phyloP scores from a whole-genome alignment of 202 grass and related monocot genomes.

The Eragrostis tef region DNA sequence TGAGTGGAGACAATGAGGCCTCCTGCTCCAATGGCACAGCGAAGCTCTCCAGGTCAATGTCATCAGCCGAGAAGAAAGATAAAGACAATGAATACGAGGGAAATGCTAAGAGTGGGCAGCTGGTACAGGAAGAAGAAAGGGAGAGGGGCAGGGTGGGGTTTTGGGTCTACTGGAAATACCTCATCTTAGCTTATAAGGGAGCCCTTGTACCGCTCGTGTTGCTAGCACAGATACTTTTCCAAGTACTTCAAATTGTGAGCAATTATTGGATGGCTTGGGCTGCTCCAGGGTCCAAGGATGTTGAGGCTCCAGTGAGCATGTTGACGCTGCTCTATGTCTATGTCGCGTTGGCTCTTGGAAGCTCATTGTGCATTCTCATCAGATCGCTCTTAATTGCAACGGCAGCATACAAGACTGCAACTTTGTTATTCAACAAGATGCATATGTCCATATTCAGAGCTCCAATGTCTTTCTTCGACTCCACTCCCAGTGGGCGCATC shows the following conservation, averaged over 20 bases:
- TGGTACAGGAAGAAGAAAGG: constrained; percentile 4
- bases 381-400: background rate
- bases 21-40: background rate
- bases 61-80: background rate
- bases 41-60: background rate
- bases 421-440: background rate
- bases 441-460: background rate
- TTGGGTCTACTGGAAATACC: background rate
- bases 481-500: background rate
- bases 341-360: background rate
- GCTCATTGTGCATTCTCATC: background rate
- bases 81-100: background rate
- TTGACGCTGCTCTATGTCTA: background rate
- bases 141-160: background rate
- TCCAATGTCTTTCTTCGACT: background rate
- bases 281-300: background rate
- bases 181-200: background rate
- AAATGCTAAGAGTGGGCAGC: background rate
- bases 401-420: background rate
- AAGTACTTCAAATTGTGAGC: background rate
- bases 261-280: constrained; percentile 4
- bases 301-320: background rate
- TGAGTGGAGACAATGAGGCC: background rate
- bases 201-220: background rate
- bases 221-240: background rate